Evolutionary conservation across 805 yeast species (phyloP), one percentile per base, ranked within the genome.

Genomic region (Spathaspora passalidarum): DNA sequence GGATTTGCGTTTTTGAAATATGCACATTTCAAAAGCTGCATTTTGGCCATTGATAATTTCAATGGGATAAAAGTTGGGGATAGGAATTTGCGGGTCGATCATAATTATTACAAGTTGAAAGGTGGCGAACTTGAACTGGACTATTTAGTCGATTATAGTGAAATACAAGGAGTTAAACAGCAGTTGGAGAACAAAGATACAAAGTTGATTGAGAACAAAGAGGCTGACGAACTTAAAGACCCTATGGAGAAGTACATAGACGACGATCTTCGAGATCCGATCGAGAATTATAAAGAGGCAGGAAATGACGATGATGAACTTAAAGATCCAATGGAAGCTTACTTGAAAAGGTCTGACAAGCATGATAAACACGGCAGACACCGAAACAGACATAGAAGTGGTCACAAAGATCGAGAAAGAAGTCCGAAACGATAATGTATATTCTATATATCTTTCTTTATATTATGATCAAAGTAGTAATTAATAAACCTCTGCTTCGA

Each of bases 11-110:
- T 82, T 66, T 62, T 92, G 52, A 87, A 88, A 62, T 92, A 88
- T 56, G 92, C 85, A 53, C 88, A 87, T 54, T 88, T 82, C 63
- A 69, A 86, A 42, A 85, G 95, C 2, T 81, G 96, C 16, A 77
- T 88, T 0, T 68, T 92, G 21, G 96, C 97, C 0, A 83, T 92
- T 2, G 98, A 92, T 63, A 92, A 92, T 60, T 71, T 92, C 51
- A 88, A 88, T 59, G 96, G 96, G 1, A 62, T 70, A 29, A 61
- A 62, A 61, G 72, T 87, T 0, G 72, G 76, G 36, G 88, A 83
- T 8, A 55, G 60, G 39, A 61, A 57, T 13, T 54, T 72, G 23
- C 68, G 78, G 46, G 94, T 89, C 1, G 95, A 88, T 57, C 96
- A 88, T 68, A 78, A 82, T 3, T 72, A 78, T 48, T 86, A 76